Percentiles rank a stretch among this genome's conserved stretches.
Evolutionary conservation across 2,329 filamentous ascomycete genomes (phyloP).

Genomic region (Colletotrichum tropicale): DNA sequence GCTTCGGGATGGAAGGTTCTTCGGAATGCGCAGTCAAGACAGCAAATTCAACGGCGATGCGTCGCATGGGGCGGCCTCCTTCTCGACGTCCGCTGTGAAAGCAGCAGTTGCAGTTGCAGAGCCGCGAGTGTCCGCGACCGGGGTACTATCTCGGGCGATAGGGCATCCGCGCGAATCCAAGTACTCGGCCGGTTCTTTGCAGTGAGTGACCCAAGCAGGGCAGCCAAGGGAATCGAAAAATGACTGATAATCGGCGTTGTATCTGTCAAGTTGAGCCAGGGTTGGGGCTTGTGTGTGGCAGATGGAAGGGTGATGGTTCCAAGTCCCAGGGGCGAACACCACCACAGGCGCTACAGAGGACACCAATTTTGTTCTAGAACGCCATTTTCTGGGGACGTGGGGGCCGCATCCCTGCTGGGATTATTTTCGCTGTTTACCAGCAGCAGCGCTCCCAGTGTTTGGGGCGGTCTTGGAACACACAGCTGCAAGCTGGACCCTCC

Average conservation of each 20-base stretch:
- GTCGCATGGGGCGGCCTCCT: neutral
- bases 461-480: neutral
- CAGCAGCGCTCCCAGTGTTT: neutral
- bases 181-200: conserved; percentile 5
- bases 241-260: neutral
- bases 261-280: neutral
- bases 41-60: neutral
- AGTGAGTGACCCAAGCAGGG: neutral
- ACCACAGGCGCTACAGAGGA: neutral
- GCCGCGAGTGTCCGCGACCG: neutral
- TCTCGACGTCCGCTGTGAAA: neutral
- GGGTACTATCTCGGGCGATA: neutral
- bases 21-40: neutral
- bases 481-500: neutral
- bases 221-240: neutral
- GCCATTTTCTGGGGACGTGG: conserved; percentile 20
- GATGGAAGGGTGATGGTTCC: neutral
- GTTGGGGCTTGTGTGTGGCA: neutral
- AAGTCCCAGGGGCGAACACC: conserved; percentile 9
- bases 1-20: conserved; percentile 2
- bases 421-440: conserved; percentile 13
- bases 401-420: conserved; percentile 15
- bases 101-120: neutral
- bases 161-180: neutral
- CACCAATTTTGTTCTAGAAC: conserved; percentile 21